A percentile compares a stretch with the other conserved stretches of the same genome.
Evolutionary conservation across 129 eudicot species (phyloP).

Genomic region (Cynara cardunculus): DNA sequence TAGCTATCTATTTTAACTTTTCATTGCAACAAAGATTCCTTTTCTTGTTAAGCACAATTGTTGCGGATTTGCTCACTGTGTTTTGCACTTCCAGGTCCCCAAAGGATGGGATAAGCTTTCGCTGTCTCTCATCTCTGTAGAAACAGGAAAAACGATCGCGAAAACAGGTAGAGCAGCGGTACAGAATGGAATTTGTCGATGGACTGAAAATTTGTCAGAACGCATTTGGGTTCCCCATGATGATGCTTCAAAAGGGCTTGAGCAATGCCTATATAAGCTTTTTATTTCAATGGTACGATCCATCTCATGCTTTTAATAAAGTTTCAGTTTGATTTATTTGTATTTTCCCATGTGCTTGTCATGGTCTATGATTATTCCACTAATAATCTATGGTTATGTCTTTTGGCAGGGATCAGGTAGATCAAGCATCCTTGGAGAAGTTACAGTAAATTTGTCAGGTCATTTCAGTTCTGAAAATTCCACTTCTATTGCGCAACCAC

Average conservation of each 20-base stretch:
- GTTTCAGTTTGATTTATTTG: conserved; percentile 15
- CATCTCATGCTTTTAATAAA: conserved; percentile 10
- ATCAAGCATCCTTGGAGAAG: conserved; percentile 76
- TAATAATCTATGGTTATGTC: conserved; percentile 14
- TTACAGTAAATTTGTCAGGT: conserved; percentile 50
- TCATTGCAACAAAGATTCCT: conserved; percentile 3
- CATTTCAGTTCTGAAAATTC: conserved; percentile 44
- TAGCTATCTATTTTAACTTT: not conserved
- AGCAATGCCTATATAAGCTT: conserved; percentile 49
- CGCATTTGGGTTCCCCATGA: conserved; percentile 49
- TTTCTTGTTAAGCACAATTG: conserved; percentile 10
- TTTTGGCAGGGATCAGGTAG: conserved; percentile 58
- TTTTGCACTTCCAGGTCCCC: conserved; percentile 55
- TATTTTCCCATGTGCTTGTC: conserved; percentile 9
- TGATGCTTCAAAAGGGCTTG: conserved; percentile 43
- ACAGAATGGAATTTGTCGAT: conserved; percentile 55
- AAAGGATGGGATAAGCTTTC: conserved; percentile 84
- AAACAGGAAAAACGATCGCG: conserved; percentile 56
- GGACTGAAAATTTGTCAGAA: conserved; percentile 60
- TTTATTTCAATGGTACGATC: conserved; percentile 55
- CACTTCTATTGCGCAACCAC: conserved; percentile 41
- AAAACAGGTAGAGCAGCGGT: conserved; percentile 55
- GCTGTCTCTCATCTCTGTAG: conserved; percentile 52
- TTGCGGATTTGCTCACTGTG: conserved; percentile 16
- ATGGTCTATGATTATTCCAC: conserved; percentile 5